Evolutionary conservation across 2,329 filamentous ascomycete species (phyloP).

Genomic region (Claviceps spartinae): DNA sequence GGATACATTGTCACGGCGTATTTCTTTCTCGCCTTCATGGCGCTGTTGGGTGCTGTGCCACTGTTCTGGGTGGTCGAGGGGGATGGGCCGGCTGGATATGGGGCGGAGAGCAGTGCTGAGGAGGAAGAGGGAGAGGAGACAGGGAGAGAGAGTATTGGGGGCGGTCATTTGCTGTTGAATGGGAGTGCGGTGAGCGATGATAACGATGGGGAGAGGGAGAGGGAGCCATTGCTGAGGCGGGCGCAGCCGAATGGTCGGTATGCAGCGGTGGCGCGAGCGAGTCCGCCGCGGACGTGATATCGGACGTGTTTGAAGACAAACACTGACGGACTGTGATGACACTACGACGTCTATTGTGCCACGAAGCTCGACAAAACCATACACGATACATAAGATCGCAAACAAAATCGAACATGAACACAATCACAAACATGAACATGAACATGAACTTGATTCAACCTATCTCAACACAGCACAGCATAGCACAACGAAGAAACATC

Average conservation of each 20-base stretch:
- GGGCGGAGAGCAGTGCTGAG: conserved; percentile 18
- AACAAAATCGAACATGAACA: no score
- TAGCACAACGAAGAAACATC: no score
- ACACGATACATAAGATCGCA: no score
- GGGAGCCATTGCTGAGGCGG: conserved; percentile 9
- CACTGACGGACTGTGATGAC: no score
- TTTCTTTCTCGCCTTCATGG: conserved; percentile 59
- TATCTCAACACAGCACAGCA: no score
- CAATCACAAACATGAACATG: no score
- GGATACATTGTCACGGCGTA: conserved; percentile 71
- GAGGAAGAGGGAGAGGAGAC: conserved; percentile 19
- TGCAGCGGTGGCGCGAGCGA: not conserved
- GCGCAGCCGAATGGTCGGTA: not conserved
- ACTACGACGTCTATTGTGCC: no score
- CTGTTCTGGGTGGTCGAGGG: conserved; percentile 63
- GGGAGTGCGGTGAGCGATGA: conserved; percentile 11
- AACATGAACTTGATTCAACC: no score
- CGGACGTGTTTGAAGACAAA: no score
- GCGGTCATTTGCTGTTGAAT: conserved; percentile 11
- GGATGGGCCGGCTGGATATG: conserved; percentile 42
- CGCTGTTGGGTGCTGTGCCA: conserved; percentile 53
- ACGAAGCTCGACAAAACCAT: no score
- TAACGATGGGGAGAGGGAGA: conserved; percentile 1
- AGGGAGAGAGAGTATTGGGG: conserved; percentile 6
- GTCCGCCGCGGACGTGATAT: not conserved